phyloP scores from a whole-genome alignment of 2,329 filamentous ascomycete species.

The Fusarium veterinarium region DNA sequence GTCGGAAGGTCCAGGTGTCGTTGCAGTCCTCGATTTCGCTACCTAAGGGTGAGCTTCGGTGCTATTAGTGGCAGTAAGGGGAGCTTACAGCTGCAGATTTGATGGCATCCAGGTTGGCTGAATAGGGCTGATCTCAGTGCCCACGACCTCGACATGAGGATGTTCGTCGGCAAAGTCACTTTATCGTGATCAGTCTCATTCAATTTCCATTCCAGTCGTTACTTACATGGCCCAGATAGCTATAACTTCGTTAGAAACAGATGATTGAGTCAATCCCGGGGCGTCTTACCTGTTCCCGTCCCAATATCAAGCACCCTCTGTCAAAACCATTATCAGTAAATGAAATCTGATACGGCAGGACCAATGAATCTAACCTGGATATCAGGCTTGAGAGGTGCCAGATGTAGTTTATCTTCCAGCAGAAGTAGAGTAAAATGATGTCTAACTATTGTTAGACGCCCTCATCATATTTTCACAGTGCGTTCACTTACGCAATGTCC shows the following conservation, averaged over 20 bases:
- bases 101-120: conserved; percentile 21
- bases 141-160: conserved; percentile 11
- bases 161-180: conserved; percentile 30
- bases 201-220: fast-evolving
- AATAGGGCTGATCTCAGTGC: conserved; percentile 25
- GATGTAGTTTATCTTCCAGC: conserved; percentile 1
- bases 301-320: conserved; percentile 14
- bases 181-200: fast-evolving
- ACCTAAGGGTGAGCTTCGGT: fast-evolving
- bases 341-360: fast-evolving
- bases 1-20: conserved; percentile 3
- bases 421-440: conserved; percentile 11
- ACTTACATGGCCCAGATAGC: conserved; percentile 30
- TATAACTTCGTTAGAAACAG: neutral
- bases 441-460: neutral
- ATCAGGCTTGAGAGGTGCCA: neutral
- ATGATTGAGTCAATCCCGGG: fast-evolving
- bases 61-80: fast-evolving
- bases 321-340: neutral
- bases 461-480: fast-evolving
- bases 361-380: neutral
- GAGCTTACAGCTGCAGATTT: conserved; percentile 1
- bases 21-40: conserved; percentile 22
- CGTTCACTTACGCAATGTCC: conserved; percentile 5
- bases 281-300: conserved; percentile 4